These are phyloP conservation scores for Lactarius akahatsu DNA, from an alignment of 768 basidiomycete species.

Conservation along the genomic window DNA sequence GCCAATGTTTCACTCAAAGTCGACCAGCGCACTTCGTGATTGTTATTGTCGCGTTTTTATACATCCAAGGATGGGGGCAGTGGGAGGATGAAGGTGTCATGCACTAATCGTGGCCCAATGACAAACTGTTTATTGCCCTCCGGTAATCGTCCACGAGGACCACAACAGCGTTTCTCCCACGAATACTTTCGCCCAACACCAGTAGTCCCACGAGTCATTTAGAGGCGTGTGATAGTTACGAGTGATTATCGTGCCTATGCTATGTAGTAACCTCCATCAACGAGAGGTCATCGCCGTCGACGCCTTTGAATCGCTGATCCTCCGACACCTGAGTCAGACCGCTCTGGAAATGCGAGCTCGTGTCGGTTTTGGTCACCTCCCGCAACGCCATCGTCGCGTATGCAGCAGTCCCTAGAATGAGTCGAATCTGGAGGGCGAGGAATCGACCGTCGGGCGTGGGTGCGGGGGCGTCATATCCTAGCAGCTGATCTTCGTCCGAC, in stretches of 20 bases:
- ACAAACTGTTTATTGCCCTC: background rate
- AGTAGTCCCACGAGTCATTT: constrained; percentile 14
- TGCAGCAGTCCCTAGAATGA: constrained; percentile 86
- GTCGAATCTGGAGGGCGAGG: constrained; percentile 79
- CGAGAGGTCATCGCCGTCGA: constrained; percentile 36
- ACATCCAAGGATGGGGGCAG: background rate
- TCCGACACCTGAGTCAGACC: constrained; percentile 71
- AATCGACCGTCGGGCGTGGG: constrained; percentile 75
- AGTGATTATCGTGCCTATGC: constrained; percentile 1
- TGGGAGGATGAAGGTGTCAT: background rate
- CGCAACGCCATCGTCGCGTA: constrained; percentile 99
- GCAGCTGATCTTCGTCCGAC: constrained; percentile 90
- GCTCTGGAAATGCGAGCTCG: constrained; percentile 89
- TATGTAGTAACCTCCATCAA: constrained; percentile 8
- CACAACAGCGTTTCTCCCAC: background rate
- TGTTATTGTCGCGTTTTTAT: background rate
- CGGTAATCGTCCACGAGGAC: background rate
- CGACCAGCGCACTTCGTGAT: background rate
- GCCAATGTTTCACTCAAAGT: background rate
- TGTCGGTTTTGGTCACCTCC: constrained; percentile 94
- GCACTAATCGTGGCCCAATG: constrained; percentile 13
- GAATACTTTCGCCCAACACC: background rate
- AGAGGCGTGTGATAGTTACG: constrained; percentile 3
- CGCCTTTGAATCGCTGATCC: constrained; percentile 77
- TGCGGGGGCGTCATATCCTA: constrained; percentile 73